phyloP scores from a whole-genome alignment of 2,329 filamentous ascomycete species.

The Fonsecaea nubica region DNA sequence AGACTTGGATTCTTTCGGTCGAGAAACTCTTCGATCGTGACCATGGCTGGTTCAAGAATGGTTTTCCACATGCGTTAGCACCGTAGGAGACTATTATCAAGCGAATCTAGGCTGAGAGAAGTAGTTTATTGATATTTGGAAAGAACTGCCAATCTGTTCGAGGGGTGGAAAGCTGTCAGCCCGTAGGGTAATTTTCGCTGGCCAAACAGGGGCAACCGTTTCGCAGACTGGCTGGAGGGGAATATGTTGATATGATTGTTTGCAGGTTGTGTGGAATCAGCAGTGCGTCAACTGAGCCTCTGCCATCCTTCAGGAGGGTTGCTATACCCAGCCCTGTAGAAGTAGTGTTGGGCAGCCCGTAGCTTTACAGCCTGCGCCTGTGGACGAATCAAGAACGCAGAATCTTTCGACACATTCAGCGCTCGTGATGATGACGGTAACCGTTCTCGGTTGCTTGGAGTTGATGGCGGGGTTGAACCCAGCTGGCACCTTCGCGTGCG shows the following conservation, averaged over 20 bases:
- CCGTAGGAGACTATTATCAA: no score
- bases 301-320: conserved; percentile 7
- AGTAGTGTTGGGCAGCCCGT: background rate
- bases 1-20: no score
- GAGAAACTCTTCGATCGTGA: no score
- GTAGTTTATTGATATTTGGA: no score
- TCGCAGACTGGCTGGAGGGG: background rate
- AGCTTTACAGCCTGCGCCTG: background rate
- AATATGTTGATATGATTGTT: background rate
- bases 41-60: no score
- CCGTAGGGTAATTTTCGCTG: no score
- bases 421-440: background rate
- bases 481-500: background rate
- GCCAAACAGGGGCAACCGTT: background rate
- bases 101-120: no score
- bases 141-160: no score
- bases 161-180: no score
- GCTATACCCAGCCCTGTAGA: background rate
- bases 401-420: background rate
- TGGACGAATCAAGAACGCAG: conserved; percentile 2
- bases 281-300: conserved; percentile 2
- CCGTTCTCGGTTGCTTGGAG: background rate
- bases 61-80: no score
- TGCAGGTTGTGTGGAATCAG: background rate
- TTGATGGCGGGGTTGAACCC: conserved; percentile 5